These are phyloP conservation scores for Aspergillus sp. DNA, from an alignment of 2,329 filamentous ascomycete genomes.

Conservation along the genomic window DNA sequence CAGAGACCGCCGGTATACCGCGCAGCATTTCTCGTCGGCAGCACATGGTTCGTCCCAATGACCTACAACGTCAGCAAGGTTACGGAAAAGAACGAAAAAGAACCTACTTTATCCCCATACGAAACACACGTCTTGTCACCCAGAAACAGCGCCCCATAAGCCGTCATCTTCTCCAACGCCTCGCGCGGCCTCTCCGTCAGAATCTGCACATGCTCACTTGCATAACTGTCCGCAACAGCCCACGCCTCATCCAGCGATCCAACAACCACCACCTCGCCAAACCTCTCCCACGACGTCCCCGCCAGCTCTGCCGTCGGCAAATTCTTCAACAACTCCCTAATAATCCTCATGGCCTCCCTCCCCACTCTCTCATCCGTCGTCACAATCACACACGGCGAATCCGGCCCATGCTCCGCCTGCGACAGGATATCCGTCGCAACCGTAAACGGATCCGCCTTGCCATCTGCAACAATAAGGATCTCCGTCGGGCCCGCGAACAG, in stretches of 20 bases:
- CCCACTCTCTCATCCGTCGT: constrained; percentile 48
- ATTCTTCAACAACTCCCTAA: constrained; percentile 41
- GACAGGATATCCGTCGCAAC: constrained; percentile 50
- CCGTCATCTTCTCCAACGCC: constrained; percentile 52
- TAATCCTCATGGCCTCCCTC: constrained; percentile 36
- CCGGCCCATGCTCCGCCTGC: constrained; percentile 55
- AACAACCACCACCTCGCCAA: constrained; percentile 50
- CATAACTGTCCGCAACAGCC: constrained; percentile 48
- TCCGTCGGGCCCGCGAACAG: constrained; percentile 56
- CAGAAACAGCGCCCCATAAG: constrained; percentile 54
- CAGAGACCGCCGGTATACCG: constrained; percentile 55
- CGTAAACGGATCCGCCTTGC: constrained; percentile 47
- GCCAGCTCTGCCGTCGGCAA: constrained; percentile 48
- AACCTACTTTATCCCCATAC: constrained; percentile 53
- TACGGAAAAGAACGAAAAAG: no score
- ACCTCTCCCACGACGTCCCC: constrained; percentile 45
- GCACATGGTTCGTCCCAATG: constrained; percentile 57
- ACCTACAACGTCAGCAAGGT: constrained; percentile 32
- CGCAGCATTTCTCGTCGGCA: constrained; percentile 51
- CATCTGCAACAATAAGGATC: constrained; percentile 52
- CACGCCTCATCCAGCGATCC: constrained; percentile 46
- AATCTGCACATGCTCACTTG: constrained; percentile 55
- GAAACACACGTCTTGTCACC: constrained; percentile 55
- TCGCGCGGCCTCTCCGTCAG: constrained; percentile 48
- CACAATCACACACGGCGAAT: constrained; percentile 53